Percentiles rank a stretch among this genome's conserved stretches.
Conservation (phyloP, 2,329 filamentous ascomycete genomes). For the Cordyceps pruinosa region DNA sequence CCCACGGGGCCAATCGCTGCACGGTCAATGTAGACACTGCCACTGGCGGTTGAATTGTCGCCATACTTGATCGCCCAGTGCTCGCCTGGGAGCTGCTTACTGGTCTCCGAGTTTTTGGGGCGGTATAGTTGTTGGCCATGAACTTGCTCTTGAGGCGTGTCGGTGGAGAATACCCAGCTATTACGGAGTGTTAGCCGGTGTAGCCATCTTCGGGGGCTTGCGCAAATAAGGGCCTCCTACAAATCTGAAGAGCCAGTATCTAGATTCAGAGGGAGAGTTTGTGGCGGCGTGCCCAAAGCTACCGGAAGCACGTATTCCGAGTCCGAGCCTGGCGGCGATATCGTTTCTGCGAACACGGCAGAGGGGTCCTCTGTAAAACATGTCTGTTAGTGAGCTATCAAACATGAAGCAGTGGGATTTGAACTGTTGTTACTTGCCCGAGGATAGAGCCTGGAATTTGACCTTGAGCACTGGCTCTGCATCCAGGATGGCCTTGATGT, state of each 20-base stretch:
- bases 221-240: conserved; percentile 19
- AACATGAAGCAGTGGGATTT: neutral
- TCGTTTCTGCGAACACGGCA: conserved; percentile 24
- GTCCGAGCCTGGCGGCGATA: conserved; percentile 29
- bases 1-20: conserved; percentile 55
- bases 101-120: conserved; percentile 36
- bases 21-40: conserved; percentile 59
- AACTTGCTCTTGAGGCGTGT: conserved; percentile 41
- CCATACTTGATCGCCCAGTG: conserved; percentile 58
- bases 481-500: conserved; percentile 20
- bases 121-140: conserved; percentile 52
- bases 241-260: conserved; percentile 56
- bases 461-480: conserved; percentile 19
- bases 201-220: no score
- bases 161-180: conserved; percentile 62
- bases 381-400: neutral
- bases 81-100: conserved; percentile 32
- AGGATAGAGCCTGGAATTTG: conserved; percentile 16
- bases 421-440: neutral
- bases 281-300: conserved; percentile 49
- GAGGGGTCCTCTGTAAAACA: conserved; percentile 19
- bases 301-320: conserved; percentile 56
- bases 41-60: conserved; percentile 56
- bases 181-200: conserved; percentile 28
- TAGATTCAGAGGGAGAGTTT: conserved; percentile 59